Evolutionary conservation across 176 grass and related monocot species (phyloP).

Genomic region (Urochloa ruziziensis): DNA sequence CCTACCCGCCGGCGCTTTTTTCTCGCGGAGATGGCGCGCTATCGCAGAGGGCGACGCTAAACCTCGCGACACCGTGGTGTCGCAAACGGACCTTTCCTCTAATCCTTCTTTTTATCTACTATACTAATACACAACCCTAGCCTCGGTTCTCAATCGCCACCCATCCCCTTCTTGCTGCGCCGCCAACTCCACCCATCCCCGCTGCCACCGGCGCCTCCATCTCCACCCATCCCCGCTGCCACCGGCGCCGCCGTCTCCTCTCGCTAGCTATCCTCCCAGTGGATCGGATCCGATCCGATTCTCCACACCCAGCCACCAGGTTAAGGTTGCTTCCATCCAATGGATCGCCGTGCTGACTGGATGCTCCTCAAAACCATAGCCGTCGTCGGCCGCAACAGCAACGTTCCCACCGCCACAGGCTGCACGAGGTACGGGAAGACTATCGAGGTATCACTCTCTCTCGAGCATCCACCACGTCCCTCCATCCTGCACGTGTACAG

Average conservation of each 20-base stretch:
- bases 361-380: neutral
- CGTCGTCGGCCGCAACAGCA: neutral
- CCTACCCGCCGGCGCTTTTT: too few species aligned
- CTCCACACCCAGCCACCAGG: too few species aligned
- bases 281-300: too few species aligned
- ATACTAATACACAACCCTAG: too few species aligned
- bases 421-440: neutral
- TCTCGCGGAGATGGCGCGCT: too few species aligned
- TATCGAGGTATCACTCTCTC: neutral
- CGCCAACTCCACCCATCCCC: neutral
- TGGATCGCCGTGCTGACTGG: neutral
- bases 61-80: too few species aligned
- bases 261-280: neutral
- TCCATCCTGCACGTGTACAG: neutral
- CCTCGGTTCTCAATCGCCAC: neutral
- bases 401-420: neutral
- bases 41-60: too few species aligned
- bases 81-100: too few species aligned
- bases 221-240: neutral
- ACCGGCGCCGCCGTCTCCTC: neutral
- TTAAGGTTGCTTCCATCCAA: neutral
- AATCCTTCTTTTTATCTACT: too few species aligned
- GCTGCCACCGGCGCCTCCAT: too few species aligned
- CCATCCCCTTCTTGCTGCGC: neutral
- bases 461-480: neutral